phyloP scores from a whole-genome alignment of 2,329 filamentous ascomycete genomes.

The Trichoderma sp. region DNA sequence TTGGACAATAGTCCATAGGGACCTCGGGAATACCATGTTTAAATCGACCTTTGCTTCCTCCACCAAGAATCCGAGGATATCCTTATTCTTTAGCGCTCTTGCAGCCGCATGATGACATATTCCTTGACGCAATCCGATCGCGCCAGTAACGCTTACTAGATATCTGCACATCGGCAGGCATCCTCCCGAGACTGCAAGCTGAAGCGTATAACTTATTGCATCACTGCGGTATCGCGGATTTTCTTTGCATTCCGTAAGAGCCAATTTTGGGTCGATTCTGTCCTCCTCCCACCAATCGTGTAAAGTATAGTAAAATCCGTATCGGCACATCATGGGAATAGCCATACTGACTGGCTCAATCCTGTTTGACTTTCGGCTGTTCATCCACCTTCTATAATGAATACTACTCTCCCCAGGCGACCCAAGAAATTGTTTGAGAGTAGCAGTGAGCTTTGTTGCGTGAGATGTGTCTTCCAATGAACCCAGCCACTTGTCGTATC shows the following conservation, averaged over 20 bases:
- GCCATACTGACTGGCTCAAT: background rate
- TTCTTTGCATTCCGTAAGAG: background rate
- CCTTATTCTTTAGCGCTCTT: background rate
- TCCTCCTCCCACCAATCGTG: conserved; percentile 12
- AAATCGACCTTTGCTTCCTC: background rate
- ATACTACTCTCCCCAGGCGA: background rate
- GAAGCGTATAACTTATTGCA: no score
- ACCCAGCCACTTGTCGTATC: conserved; percentile 15
- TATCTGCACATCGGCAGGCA: background rate
- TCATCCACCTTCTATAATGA: background rate
- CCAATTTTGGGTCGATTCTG: background rate
- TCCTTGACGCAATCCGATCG: background rate
- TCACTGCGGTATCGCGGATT: no score
- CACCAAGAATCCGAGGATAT: background rate
- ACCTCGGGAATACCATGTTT: background rate
- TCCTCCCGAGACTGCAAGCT: background rate
- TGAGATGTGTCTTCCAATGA: background rate
- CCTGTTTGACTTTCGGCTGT: no score
- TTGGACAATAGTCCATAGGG: background rate
- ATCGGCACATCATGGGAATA: background rate
- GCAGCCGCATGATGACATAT: background rate
- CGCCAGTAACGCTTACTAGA: background rate
- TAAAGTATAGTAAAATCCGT: conserved; percentile 20
- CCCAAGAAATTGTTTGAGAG: conserved; percentile 4
- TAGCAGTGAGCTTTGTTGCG: background rate